phyloP scores from a whole-genome alignment of 2,329 filamentous ascomycete genomes.

The Botrytis paeoniae region DNA sequence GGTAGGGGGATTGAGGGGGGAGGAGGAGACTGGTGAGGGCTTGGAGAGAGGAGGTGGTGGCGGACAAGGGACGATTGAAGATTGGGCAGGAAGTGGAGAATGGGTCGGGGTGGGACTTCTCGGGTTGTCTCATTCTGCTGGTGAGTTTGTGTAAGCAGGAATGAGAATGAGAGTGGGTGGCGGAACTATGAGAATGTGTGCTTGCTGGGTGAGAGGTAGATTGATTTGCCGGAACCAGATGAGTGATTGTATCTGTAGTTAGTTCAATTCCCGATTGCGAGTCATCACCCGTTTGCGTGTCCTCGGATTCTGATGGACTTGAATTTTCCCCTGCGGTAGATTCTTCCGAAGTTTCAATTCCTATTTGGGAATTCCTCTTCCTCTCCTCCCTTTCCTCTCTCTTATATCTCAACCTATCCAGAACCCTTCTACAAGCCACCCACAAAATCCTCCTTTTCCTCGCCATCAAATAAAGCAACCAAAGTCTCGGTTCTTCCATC shows the following conservation, averaged over 20 bases:
- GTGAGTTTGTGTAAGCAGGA: neutral
- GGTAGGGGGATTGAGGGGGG: neutral
- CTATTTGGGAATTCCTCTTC: constrained; percentile 21
- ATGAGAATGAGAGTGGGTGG: neutral
- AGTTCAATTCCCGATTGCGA: neutral
- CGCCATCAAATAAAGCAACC: constrained; percentile 31
- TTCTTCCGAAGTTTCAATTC: neutral
- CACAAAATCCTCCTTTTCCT: constrained; percentile 28
- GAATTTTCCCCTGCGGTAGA: neutral
- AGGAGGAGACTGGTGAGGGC: neutral
- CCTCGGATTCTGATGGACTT: neutral
- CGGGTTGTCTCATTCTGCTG: neutral
- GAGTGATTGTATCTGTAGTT: neutral
- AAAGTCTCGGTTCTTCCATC: constrained; percentile 29
- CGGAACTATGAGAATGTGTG: neutral
- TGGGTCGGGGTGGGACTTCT: neutral
- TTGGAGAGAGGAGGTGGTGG: neutral
- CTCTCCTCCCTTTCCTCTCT: constrained; percentile 9
- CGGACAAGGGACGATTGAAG: neutral
- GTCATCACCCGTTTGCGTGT: neutral
- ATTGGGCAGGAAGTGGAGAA: neutral
- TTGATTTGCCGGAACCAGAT: neutral
- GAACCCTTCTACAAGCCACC: constrained; percentile 21
- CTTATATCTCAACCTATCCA: constrained; percentile 25
- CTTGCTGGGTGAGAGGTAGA: neutral